Percentiles rank a stretch among this genome's conserved stretches.
phyloP scores from a whole-genome alignment of 805 yeast genomes.

The Candida pseudoglaebosa region DNA sequence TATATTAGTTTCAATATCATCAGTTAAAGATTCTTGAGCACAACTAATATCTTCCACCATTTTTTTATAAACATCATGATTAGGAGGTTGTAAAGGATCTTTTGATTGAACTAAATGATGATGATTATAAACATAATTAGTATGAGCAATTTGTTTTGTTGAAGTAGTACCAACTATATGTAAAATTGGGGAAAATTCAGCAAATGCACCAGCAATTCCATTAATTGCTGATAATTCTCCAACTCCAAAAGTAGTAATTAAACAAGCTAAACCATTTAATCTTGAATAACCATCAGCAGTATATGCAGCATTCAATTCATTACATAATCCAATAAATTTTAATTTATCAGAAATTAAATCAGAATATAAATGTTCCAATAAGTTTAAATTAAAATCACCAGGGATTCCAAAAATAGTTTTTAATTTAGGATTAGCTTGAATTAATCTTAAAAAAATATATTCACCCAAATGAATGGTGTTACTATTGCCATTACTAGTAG shows the following conservation, averaged over 20 bases:
- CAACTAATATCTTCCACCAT: slow-evolving; percentile 60
- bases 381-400: slow-evolving; percentile 67
- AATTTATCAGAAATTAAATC: slow-evolving; percentile 31
- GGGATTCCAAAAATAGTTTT: slow-evolving; percentile 70
- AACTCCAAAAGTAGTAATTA: slow-evolving; percentile 77
- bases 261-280: slow-evolving; percentile 56
- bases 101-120: slow-evolving; percentile 62
- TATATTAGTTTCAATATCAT: slow-evolving; percentile 35
- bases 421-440: slow-evolving; percentile 47
- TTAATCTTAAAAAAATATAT: slow-evolving; percentile 56
- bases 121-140: slow-evolving; percentile 18
- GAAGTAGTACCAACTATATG: slow-evolving; percentile 76
- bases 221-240: slow-evolving; percentile 85
- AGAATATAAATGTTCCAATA: slow-evolving; percentile 65
- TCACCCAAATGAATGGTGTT: slow-evolving; percentile 53
- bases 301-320: slow-evolving; percentile 86
- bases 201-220: slow-evolving; percentile 78
- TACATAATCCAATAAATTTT: slow-evolving; percentile 81
- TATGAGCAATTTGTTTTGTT: slow-evolving; percentile 14
- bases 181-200: slow-evolving; percentile 74
- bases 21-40: slow-evolving; percentile 34
- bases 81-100: slow-evolving; percentile 49
- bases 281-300: slow-evolving; percentile 87
- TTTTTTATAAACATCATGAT: slow-evolving; percentile 63
- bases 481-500: neutral